phyloP scores from a whole-genome alignment of 305 asterid species.

The Euphrasia arctica region DNA sequence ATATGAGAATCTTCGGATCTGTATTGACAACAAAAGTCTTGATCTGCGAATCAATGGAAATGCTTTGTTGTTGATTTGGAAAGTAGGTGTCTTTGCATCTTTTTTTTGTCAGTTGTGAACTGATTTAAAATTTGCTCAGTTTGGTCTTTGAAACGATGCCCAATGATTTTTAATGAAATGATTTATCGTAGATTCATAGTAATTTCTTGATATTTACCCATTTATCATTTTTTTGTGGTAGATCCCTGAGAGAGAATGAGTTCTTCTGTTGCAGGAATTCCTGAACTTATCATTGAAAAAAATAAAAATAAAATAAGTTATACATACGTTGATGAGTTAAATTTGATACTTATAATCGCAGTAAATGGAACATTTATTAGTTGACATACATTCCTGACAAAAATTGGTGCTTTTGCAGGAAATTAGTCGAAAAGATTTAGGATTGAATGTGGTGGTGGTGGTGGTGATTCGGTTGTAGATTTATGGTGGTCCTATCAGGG shows the following conservation, averaged over 20 bases:
- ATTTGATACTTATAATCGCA: neutral
- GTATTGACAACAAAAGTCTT: slow-evolving; percentile 8
- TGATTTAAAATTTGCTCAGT: neutral
- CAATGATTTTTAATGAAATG: neutral
- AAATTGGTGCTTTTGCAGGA: slow-evolving; percentile 30
- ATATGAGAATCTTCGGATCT: slow-evolving; percentile 27
- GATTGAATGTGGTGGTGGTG: slow-evolving; percentile 35
- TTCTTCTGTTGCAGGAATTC: slow-evolving; percentile 6
- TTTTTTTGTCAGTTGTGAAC: neutral
- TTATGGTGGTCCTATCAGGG: slow-evolving; percentile 28
- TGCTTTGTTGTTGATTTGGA: slow-evolving; percentile 26
- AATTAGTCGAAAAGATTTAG: slow-evolving; percentile 21
- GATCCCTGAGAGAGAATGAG: neutral
- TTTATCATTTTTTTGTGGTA: slow-evolving; percentile 7
- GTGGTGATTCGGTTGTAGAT: slow-evolving; percentile 9
- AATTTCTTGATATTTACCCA: neutral
- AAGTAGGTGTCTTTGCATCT: slow-evolving; percentile 14
- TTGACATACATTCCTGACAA: slow-evolving; percentile 3
- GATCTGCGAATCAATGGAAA: slow-evolving; percentile 16
- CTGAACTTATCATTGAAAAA: neutral
- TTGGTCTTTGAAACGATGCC: slow-evolving; percentile 6
- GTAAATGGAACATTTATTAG: neutral
- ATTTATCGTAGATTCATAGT: neutral
- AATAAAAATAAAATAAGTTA: neutral
- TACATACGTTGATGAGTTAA: slow-evolving; percentile 9